These are phyloP conservation scores for Cutaneotrichosporon mucoides DNA, from an alignment of 1,284 basidiomycete species.

Conservation along the genomic window DNA sequence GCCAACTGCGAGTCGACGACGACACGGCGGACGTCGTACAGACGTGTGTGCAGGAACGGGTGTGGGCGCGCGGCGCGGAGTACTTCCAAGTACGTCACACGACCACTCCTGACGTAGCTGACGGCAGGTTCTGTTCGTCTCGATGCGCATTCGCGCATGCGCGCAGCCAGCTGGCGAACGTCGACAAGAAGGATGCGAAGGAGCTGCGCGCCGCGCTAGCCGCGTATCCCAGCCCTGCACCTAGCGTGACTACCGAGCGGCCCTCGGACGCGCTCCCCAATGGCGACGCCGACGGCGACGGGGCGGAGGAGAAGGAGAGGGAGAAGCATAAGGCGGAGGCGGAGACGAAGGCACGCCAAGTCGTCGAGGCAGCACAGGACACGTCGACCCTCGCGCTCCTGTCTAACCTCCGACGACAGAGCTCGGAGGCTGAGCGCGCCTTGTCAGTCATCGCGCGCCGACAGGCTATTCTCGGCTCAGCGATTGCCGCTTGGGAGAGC, in stretches of 20 bases:
- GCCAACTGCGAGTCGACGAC: slow-evolving; percentile 39
- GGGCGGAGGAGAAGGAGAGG: neutral
- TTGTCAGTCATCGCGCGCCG: slow-evolving; percentile 28
- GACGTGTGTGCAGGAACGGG: slow-evolving; percentile 36
- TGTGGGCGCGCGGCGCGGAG: slow-evolving; percentile 31
- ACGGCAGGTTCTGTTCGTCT: slow-evolving; percentile 39
- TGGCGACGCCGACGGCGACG: neutral
- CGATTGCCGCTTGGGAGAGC: slow-evolving; percentile 25
- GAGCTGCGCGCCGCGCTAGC: slow-evolving; percentile 11
- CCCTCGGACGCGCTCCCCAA: neutral
- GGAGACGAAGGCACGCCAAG: neutral
- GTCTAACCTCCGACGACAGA: slow-evolving; percentile 15
- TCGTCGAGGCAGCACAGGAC: neutral
- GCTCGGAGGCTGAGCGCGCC: slow-evolving; percentile 11
- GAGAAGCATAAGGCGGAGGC: neutral
- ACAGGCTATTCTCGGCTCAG: slow-evolving; percentile 24
- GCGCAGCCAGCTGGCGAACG: slow-evolving; percentile 20
- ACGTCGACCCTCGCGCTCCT: slow-evolving; percentile 6
- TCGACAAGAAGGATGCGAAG: slow-evolving; percentile 31
- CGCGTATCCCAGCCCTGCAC: slow-evolving; percentile 28
- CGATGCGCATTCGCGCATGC: slow-evolving; percentile 36
- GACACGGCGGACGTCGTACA: slow-evolving; percentile 31
- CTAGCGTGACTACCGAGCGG: slow-evolving; percentile 17
- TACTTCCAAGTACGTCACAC: slow-evolving; percentile 35
- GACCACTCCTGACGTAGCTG: neutral